Conservation (phyloP, 192 early-diverging fungal genomes). For the Backusella parvicylindrica region DNA sequence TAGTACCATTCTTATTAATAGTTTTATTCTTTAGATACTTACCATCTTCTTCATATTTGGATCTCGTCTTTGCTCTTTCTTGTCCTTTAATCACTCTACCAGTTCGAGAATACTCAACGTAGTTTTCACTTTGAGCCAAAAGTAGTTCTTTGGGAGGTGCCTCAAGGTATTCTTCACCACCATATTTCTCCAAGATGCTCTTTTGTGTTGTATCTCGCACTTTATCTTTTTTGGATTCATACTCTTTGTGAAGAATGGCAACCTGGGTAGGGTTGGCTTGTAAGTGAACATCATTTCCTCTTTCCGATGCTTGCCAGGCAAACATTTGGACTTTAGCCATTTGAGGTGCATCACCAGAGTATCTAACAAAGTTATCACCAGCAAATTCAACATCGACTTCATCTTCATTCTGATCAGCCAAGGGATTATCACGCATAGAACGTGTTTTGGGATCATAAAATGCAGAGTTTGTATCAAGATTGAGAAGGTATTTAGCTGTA, state of each 20-base stretch:
- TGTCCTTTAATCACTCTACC: constrained; percentile 86
- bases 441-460: constrained; percentile 99
- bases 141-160: constrained; percentile 87
- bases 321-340: constrained; percentile 86
- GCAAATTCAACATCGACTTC: constrained; percentile 56
- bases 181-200: constrained; percentile 84
- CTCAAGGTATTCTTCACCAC: constrained; percentile 92
- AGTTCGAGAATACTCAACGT: constrained; percentile 95
- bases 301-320: constrained; percentile 88
- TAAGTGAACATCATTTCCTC: constrained; percentile 82
- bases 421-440: constrained; percentile 98
- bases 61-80: constrained; percentile 71
- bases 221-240: constrained; percentile 76
- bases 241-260: constrained; percentile 87
- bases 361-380: constrained; percentile 94
- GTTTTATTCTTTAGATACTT: constrained; percentile 19
- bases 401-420: constrained; percentile 53
- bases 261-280: constrained; percentile 97
- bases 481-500: constrained; percentile 97
- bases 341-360: constrained; percentile 80
- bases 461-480: constrained; percentile 91
- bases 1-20: background rate
- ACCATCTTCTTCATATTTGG: constrained; percentile 92
- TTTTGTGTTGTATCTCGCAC: constrained; percentile 70
- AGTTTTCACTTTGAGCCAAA: constrained; percentile 87